Conservation (phyloP, 2,329 filamentous ascomycete species). For the Botrytis pseudocinerea region DNA sequence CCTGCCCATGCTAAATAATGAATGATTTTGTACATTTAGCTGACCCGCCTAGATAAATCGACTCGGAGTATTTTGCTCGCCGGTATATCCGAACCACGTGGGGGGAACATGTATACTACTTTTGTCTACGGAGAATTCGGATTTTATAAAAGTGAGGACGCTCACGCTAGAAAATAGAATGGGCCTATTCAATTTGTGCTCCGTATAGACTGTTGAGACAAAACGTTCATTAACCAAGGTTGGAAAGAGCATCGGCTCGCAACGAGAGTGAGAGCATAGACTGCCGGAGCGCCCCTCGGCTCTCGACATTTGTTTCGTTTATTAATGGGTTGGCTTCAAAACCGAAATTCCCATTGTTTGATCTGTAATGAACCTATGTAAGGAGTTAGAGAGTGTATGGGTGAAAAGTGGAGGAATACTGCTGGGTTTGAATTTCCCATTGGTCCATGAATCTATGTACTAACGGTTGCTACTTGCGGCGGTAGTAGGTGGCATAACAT, state of each 20-base stretch:
- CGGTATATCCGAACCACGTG: not conserved
- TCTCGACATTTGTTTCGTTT: not conserved
- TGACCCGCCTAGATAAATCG: not conserved
- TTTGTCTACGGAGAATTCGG: not conserved
- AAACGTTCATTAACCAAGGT: not conserved
- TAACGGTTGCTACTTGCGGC: too few relatives aligned
- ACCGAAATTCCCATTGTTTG: too few relatives aligned
- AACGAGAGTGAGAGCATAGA: not conserved
- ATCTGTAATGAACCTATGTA: too few relatives aligned
- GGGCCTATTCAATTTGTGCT: not conserved
- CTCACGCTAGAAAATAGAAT: not conserved
- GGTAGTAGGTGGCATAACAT: not conserved
- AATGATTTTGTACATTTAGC: too few relatives aligned
- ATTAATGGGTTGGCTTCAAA: too few relatives aligned
- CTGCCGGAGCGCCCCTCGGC: not conserved
- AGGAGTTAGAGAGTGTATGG: not conserved
- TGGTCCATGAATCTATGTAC: not conserved
- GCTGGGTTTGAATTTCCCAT: not conserved
- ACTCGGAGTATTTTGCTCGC: not conserved
- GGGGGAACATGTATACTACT: not conserved
- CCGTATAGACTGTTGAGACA: not conserved
- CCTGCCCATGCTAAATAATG: not conserved
- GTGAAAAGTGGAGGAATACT: not conserved
- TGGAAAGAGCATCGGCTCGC: not conserved
- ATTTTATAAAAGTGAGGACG: not conserved